Percentiles rank a stretch among this genome's conserved stretches.
phyloP scores from a whole-genome alignment of 306 rosid species.

The Carpinus fangiana region DNA sequence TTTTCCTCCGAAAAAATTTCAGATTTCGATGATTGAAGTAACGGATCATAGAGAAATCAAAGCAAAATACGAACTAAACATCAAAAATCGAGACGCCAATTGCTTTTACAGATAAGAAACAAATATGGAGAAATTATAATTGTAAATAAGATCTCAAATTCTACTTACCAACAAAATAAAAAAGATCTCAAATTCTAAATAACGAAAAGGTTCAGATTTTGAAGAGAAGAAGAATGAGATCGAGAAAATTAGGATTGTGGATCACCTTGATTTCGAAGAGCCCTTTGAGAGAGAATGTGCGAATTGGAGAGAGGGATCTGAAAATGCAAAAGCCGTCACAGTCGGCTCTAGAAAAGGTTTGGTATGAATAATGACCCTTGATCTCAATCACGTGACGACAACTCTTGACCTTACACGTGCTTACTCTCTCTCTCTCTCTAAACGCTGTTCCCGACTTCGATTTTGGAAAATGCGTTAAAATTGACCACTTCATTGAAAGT shows the following conservation, averaged over 20 bases:
- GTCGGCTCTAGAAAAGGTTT: conserved; percentile 2
- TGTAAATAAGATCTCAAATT: background rate
- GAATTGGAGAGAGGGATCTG: conserved; percentile 35
- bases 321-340: conserved; percentile 31
- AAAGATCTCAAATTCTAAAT: background rate
- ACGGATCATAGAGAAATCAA: conserved; percentile 14
- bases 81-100: background rate
- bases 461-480: no score
- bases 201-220: background rate
- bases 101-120: background rate
- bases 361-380: background rate
- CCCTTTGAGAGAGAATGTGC: background rate
- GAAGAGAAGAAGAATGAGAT: background rate
- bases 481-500: no score
- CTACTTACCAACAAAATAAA: background rate
- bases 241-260: background rate
- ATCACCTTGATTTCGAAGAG: conserved; percentile 26
- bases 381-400: conserved; percentile 15
- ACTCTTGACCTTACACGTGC: conserved; percentile 34
- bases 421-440: no score
- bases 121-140: background rate
- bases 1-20: background rate
- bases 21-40: background rate
- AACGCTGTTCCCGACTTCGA: no score
- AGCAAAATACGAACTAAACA: background rate